Evolutionary conservation across 495 filamentous ascomycete genomes (phyloP).

Genomic region (Tirmania nivea): DNA sequence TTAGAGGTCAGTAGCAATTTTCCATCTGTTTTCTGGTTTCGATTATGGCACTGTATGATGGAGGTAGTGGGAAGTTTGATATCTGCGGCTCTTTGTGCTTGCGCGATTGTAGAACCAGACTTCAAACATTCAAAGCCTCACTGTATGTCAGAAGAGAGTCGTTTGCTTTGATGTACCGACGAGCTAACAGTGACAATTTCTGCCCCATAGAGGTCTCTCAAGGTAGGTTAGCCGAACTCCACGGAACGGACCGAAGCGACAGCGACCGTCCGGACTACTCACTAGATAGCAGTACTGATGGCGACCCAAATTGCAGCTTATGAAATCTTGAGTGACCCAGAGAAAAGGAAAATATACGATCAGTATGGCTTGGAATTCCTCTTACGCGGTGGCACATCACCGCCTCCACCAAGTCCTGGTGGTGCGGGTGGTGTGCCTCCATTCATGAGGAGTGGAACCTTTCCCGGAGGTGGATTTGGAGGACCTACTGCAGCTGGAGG

Average conservation of each 20-base stretch:
- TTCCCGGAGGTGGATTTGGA: slow-evolving; percentile 13
- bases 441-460: slow-evolving; percentile 14
- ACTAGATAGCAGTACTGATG: neutral
- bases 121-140: too few relatives aligned
- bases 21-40: neutral
- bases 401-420: slow-evolving; percentile 36
- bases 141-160: too few relatives aligned
- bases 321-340: slow-evolving; percentile 90
- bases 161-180: too few relatives aligned
- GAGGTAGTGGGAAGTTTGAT: too few relatives aligned
- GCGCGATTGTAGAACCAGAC: too few relatives aligned
- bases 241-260: neutral
- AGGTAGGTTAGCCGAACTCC: neutral
- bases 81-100: too few relatives aligned
- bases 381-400: slow-evolving; percentile 53
- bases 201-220: neutral
- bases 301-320: slow-evolving; percentile 34
- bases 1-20: slow-evolving; percentile 37
- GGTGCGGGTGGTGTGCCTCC: slow-evolving; percentile 24
- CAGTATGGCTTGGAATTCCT: slow-evolving; percentile 87
- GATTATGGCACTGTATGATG: too few relatives aligned
- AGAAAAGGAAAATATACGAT: slow-evolving; percentile 91
- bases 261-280: too few relatives aligned
- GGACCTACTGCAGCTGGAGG: slow-evolving; percentile 20
- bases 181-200: neutral